Evolutionary conservation across 2,329 filamentous ascomycete genomes (phyloP).

Genomic region (Rasamsonia emersonii): DNA sequence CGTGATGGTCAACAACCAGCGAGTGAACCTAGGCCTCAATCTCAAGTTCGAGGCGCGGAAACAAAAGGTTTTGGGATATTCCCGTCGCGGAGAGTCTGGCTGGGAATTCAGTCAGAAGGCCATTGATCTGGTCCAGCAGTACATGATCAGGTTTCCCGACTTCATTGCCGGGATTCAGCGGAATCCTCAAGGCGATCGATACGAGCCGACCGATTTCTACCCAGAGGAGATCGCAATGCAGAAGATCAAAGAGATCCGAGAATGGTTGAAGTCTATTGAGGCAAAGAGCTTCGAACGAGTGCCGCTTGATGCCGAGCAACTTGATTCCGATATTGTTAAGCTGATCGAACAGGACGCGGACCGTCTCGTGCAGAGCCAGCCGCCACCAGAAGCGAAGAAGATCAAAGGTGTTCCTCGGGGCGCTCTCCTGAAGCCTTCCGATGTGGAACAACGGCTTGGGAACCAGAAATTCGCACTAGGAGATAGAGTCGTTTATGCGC

Average conservation of each 20-base stretch:
- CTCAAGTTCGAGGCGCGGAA: conserved; percentile 96
- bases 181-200: conserved; percentile 78
- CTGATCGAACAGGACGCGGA: conserved; percentile 71
- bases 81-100: conserved; percentile 71
- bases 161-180: conserved; percentile 84
- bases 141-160: conserved; percentile 90
- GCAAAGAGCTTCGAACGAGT: conserved; percentile 89
- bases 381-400: conserved; percentile 54
- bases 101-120: conserved; percentile 95
- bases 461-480: conserved; percentile 77
- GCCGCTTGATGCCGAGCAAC: conserved; percentile 91
- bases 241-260: conserved; percentile 86
- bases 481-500: conserved; percentile 86
- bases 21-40: conserved; percentile 86
- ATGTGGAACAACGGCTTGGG: conserved; percentile 86
- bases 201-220: conserved; percentile 80
- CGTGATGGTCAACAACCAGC: conserved; percentile 70
- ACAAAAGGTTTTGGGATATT: conserved; percentile 91
- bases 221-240: conserved; percentile 60
- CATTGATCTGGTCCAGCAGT: conserved; percentile 69
- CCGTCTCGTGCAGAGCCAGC: conserved; percentile 43
- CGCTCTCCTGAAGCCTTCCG: conserved; percentile 83
- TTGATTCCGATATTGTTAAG: conserved; percentile 84
- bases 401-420: conserved; percentile 75
- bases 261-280: conserved; percentile 87